phyloP scores from a whole-genome alignment of 495 filamentous ascomycete species.

The Annulohypoxylon bovei region DNA sequence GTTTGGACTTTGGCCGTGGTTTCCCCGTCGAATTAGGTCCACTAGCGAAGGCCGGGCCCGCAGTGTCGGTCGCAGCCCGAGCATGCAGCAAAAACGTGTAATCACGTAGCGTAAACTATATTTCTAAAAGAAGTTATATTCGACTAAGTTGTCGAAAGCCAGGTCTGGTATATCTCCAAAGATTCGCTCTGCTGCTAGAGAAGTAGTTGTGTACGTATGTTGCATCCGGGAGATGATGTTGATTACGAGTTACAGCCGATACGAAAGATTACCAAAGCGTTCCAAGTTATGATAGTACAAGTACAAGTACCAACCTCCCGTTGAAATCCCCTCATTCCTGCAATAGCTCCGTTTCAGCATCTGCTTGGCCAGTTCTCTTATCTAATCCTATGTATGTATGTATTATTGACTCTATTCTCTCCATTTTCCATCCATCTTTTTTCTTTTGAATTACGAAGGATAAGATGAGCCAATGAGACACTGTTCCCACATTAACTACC shows the following conservation, averaged over 20 bases:
- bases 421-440: not conserved
- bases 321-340: constrained; percentile 12
- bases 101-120: constrained; percentile 8
- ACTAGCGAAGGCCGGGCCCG: constrained; percentile 77
- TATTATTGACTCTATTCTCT: not conserved
- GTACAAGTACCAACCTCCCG: constrained; percentile 12
- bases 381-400: too few species aligned
- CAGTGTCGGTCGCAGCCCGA: constrained; percentile 71
- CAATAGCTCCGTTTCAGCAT: constrained; percentile 11
- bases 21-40: constrained; percentile 69
- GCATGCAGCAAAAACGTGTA: constrained; percentile 53
- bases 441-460: too few species aligned
- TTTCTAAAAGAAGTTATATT: constrained; percentile 9
- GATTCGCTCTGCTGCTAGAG: not conserved
- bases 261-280: constrained; percentile 16
- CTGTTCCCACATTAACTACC: constrained; percentile 3
- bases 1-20: constrained; percentile 46
- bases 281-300: constrained; percentile 1
- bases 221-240: constrained; percentile 33
- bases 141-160: constrained; percentile 6
- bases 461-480: not conserved
- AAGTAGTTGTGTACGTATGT: constrained; percentile 22
- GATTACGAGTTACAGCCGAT: constrained; percentile 23
- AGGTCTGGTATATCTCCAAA: not conserved
- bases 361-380: not conserved